Conservation (phyloP, 805 yeast species). For the Wickerhamiella dianesei region DNA sequence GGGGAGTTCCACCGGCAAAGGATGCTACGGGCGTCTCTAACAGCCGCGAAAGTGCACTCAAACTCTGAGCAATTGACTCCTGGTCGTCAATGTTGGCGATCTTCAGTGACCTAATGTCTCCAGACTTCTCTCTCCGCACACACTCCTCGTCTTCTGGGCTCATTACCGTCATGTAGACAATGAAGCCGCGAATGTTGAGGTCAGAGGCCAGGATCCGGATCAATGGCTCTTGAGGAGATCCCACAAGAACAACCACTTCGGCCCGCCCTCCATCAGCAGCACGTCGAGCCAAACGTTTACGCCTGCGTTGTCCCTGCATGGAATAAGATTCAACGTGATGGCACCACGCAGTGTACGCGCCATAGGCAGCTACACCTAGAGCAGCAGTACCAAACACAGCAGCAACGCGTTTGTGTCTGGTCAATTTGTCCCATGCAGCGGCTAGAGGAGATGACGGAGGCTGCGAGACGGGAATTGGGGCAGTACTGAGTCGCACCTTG, state of each 20-base stretch:
- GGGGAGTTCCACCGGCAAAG: constrained; percentile 44
- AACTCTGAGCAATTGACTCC: constrained; percentile 33
- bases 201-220: constrained; percentile 59
- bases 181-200: constrained; percentile 64
- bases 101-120: constrained; percentile 55
- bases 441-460: constrained; percentile 18
- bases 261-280: constrained; percentile 57
- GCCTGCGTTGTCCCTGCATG: not conserved
- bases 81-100: constrained; percentile 37
- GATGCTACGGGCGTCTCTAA: constrained; percentile 44
- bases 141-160: constrained; percentile 43
- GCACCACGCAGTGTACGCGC: not conserved
- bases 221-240: constrained; percentile 64
- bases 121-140: constrained; percentile 39
- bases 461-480: constrained; percentile 13
- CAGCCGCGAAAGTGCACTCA: constrained; percentile 36
- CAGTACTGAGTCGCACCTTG: not conserved
- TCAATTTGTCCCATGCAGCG: not conserved
- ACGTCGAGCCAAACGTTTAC: constrained; percentile 43
- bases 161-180: constrained; percentile 60
- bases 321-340: not conserved
- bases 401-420: not conserved
- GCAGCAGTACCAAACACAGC: not conserved
- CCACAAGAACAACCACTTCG: constrained; percentile 62
- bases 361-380: not conserved